Evolutionary conservation across 106 monocot species (phyloP).

Genomic region (Dioscorea alata): DNA sequence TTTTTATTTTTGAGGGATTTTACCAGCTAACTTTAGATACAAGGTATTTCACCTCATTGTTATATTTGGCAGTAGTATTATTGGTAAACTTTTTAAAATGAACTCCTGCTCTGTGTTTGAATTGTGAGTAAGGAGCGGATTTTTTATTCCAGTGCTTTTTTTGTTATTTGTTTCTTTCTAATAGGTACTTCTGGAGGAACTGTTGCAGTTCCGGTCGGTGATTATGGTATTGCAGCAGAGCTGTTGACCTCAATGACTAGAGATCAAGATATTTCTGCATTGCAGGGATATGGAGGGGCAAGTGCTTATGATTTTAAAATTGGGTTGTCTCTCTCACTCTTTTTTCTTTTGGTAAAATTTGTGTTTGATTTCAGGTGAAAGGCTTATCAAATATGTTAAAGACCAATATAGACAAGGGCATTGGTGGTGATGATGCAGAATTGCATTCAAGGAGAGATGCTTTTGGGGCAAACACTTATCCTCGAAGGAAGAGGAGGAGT

Average conservation of each 20-base stretch:
- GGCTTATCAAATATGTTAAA: slow-evolving; percentile 27
- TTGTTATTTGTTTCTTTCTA: slow-evolving; percentile 2
- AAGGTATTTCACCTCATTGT: too few species aligned
- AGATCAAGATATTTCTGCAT: slow-evolving; percentile 54
- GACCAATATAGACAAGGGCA: slow-evolving; percentile 32
- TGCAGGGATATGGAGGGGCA: slow-evolving; percentile 82
- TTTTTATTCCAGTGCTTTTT: neutral
- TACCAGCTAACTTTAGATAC: too few species aligned
- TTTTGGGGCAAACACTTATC: slow-evolving; percentile 40
- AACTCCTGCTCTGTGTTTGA: too few species aligned
- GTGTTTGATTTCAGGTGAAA: slow-evolving; percentile 17
- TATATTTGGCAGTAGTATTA: too few species aligned
- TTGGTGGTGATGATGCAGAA: slow-evolving; percentile 29
- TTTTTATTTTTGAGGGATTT: too few species aligned
- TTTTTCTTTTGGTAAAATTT: neutral
- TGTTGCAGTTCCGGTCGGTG: slow-evolving; percentile 23
- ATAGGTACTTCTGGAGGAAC: slow-evolving; percentile 24
- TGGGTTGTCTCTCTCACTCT: neutral
- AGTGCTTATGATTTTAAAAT: slow-evolving; percentile 15
- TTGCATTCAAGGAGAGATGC: slow-evolving; percentile 17
- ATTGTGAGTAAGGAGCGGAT: too few species aligned
- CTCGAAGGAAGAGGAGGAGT: slow-evolving; percentile 32
- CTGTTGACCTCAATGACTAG: slow-evolving; percentile 63
- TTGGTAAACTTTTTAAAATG: too few species aligned
- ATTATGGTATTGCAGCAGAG: slow-evolving; percentile 55